Evolutionary conservation across 495 filamentous ascomycete genomes (phyloP).

Genomic region (Daldinia concentrica): DNA sequence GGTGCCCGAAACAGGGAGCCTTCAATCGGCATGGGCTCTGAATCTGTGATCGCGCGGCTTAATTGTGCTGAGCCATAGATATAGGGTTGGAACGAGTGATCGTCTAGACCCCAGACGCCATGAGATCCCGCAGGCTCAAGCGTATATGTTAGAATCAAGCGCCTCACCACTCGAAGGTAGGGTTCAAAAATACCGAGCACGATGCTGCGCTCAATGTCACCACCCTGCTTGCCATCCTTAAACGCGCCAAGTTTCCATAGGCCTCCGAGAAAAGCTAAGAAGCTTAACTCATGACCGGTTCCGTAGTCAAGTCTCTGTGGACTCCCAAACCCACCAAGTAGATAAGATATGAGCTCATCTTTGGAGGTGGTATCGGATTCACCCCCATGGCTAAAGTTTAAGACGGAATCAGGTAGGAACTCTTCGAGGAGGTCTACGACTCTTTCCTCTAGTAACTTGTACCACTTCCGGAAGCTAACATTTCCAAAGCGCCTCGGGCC

Average conservation of each 20-base stretch:
- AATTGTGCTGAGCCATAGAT: slow-evolving; percentile 93
- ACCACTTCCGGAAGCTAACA: slow-evolving; percentile 85
- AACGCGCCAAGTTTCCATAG: slow-evolving; percentile 93
- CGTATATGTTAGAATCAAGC: slow-evolving; percentile 88
- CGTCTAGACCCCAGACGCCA: slow-evolving; percentile 96
- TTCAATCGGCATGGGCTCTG: slow-evolving; percentile 72
- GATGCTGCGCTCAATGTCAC: slow-evolving; percentile 72
- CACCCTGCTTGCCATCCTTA: slow-evolving; percentile 60
- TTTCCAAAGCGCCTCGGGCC: slow-evolving; percentile 94
- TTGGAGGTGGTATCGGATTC: slow-evolving; percentile 31
- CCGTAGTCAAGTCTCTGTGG: slow-evolving; percentile 91
- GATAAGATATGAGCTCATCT: slow-evolving; percentile 78
- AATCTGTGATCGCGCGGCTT: slow-evolving; percentile 72
- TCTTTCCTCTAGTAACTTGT: slow-evolving; percentile 69
- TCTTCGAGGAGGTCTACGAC: slow-evolving; percentile 66
- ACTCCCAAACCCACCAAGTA: slow-evolving; percentile 89
- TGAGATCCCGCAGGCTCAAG: slow-evolving; percentile 96
- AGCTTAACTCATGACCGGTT: slow-evolving; percentile 94
- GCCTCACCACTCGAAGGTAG: slow-evolving; percentile 83
- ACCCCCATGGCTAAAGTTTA: slow-evolving; percentile 49
- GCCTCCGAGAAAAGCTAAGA: slow-evolving; percentile 87
- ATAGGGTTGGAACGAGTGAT: slow-evolving; percentile 97
- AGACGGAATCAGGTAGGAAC: slow-evolving; percentile 64
- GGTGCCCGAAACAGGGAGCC: slow-evolving; percentile 79
- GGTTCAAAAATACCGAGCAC: slow-evolving; percentile 84